These are phyloP conservation scores for Geoglossum glabrum DNA, from an alignment of 495 filamentous ascomycete genomes.

Conservation along the genomic window DNA sequence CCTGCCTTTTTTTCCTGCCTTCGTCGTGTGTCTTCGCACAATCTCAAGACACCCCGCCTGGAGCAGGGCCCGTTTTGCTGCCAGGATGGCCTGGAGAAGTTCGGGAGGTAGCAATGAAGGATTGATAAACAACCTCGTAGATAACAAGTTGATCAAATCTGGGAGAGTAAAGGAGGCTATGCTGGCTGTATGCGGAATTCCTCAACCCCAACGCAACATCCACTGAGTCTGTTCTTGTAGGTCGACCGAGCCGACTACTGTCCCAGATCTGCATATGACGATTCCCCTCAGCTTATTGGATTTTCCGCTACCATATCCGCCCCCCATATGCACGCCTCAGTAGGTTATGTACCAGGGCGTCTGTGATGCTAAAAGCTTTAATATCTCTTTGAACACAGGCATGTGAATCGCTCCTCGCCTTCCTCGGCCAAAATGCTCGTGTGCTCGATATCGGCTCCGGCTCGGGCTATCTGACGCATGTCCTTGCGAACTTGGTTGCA, in stretches of 20 bases:
- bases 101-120: constrained; percentile 58
- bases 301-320: constrained; percentile 79
- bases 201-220: background rate
- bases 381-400: constrained; percentile 6
- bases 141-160: constrained; percentile 48
- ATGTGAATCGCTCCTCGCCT: constrained; percentile 29
- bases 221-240: constrained; percentile 20
- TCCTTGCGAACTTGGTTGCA: constrained; percentile 62
- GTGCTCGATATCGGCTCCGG: constrained; percentile 85
- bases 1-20: background rate
- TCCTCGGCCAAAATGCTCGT: constrained; percentile 25
- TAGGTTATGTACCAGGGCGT: constrained; percentile 27
- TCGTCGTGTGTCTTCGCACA: background rate
- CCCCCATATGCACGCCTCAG: constrained; percentile 86
- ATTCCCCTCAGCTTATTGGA: constrained; percentile 82
- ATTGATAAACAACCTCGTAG: constrained; percentile 60
- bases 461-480: constrained; percentile 79
- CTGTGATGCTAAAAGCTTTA: constrained; percentile 22
- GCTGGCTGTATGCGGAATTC: constrained; percentile 33
- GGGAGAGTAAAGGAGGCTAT: constrained; percentile 59
- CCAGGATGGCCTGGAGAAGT: constrained; percentile 74
- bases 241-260: constrained; percentile 84
- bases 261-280: constrained; percentile 48
- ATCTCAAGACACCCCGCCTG: background rate
- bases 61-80: background rate